Base-by-base conservation (phyloP, 129 eudicot species). In the Apium graveolens region DNA sequence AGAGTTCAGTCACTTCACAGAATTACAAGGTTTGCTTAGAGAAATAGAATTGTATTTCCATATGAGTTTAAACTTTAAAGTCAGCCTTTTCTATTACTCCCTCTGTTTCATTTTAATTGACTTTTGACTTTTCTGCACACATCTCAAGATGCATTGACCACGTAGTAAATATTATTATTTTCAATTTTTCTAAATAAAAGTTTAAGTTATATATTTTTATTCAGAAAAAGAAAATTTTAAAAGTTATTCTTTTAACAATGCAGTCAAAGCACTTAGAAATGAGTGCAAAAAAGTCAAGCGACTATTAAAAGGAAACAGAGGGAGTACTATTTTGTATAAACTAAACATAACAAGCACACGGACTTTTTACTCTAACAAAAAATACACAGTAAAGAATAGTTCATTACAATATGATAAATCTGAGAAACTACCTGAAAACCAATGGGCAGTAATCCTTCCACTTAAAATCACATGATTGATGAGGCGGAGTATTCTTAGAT, bases 401-500 rank as follows among this genome's bases (percentile, higher is more conserved):
- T 13, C 32, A 46, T n/a, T 12, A n/a, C 21, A 31, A 31, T 46
- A 16, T 20, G 11, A 5, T 35, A 75, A 17, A 60, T 42, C 27
- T 17, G 13, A 70, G 29, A 43, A 51, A 35, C 91, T 69, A 88
- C 98, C 96, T 87, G 88, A 91, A 91, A 87, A 93, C 90, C 80
- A 85, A 74, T 7, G 97, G 98, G 80, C 97, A 90, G 65, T 91
- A 91, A 77, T 93, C 97, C 86, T 91, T 93, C 93, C 93, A 91
- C 79, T 76, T 93, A 44, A 91, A 93, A 7, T 89, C 98, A 73
- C 91, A 87, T 0, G 98, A 93, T 37, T 87, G 97, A 68, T 93
- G 97, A 78, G 98, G 97, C 48, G 98, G 98, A 13, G 97, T 93
- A 75, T 87, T 86, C 70, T 93, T 91, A 29, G 98, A 93, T 82